These are phyloP conservation scores for Serpula lacrymans DNA, from an alignment of 768 basidiomycete species.

Conservation along the genomic window DNA sequence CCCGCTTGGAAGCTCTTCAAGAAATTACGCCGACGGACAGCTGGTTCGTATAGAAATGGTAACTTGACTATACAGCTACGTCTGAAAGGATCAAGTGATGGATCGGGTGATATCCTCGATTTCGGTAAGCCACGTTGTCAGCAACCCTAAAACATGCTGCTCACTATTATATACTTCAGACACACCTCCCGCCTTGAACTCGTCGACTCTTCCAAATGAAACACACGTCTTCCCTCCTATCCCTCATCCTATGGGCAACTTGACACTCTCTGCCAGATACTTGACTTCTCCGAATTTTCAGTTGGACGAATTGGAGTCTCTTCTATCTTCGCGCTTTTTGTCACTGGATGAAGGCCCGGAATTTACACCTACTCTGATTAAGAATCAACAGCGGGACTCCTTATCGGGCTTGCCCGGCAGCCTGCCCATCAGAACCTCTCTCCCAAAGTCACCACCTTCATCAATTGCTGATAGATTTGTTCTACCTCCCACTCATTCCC, in stretches of 20 bases:
- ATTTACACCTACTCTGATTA: constrained; percentile 70
- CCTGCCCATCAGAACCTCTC: constrained; percentile 37
- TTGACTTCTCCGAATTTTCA: constrained; percentile 66
- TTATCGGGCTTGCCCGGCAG: constrained; percentile 40
- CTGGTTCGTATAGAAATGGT: constrained; percentile 34
- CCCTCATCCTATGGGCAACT: constrained; percentile 63
- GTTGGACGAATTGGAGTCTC: constrained; percentile 72
- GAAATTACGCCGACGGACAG: constrained; percentile 46
- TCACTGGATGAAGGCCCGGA: constrained; percentile 62
- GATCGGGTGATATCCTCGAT: constrained; percentile 21
- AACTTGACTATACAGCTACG: constrained; percentile 48
- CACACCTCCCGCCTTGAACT: constrained; percentile 36
- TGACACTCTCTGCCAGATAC: constrained; percentile 61
- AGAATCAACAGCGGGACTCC: constrained; percentile 60
- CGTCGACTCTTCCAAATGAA: constrained; percentile 43
- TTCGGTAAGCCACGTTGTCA: constrained; percentile 36
- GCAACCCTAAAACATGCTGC: constrained; percentile 18
- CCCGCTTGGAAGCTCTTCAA: constrained; percentile 75
- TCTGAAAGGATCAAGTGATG: constrained; percentile 35
- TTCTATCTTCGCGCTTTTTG: constrained; percentile 70
- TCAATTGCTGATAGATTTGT: constrained; percentile 45
- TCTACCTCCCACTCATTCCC: constrained; percentile 31
- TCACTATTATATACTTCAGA: constrained; percentile 34
- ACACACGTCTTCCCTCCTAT: constrained; percentile 64
- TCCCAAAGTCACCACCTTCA: constrained; percentile 45